A percentile compares a stretch with the other conserved stretches of the same genome.
Evolutionary conservation across 1,139 yeast species (phyloP).

Genomic region (Yamadazyma triangularis): DNA sequence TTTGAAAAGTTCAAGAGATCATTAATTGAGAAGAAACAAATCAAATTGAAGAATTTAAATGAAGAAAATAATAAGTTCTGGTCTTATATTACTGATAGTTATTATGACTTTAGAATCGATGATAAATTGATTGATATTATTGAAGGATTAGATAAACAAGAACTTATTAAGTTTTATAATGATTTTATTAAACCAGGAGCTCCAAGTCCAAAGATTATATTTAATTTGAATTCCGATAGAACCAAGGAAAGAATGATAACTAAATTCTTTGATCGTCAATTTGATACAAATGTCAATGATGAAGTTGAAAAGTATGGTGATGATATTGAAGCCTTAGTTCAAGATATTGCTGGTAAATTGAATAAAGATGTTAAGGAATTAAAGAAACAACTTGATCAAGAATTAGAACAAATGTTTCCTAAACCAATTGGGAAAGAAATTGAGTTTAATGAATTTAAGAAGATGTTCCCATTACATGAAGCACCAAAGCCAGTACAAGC

Average conservation of each 20-base stretch:
- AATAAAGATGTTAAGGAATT: constrained; percentile 6
- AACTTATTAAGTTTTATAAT: constrained; percentile 54
- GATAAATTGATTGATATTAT: constrained; percentile 56
- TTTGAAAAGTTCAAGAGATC: constrained; percentile 68
- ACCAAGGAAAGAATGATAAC: constrained; percentile 22
- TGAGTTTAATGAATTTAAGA: constrained; percentile 22
- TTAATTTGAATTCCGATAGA: constrained; percentile 65
- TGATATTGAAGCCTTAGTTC: constrained; percentile 15
- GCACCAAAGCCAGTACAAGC: constrained; percentile 29
- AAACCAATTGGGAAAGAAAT: constrained; percentile 18
- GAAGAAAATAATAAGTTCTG: constrained; percentile 73
- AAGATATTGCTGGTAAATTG: constrained; percentile 7
- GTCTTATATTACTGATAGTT: constrained; percentile 68
- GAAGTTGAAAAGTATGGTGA: constrained; percentile 15
- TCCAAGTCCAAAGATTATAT: constrained; percentile 44
- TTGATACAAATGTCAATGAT: constrained; percentile 17
- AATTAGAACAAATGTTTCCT: constrained; percentile 21
- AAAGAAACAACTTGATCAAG: no score
- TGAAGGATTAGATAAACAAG: constrained; percentile 48
- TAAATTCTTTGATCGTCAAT: constrained; percentile 17
- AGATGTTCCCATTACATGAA: constrained; percentile 21
- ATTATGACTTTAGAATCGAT: constrained; percentile 64
- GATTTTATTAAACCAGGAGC: constrained; percentile 29
- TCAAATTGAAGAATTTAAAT: constrained; percentile 68
- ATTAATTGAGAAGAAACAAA: constrained; percentile 58